Base-by-base conservation (phyloP, 163 green algal species). In the Scenedesmus sp. region DNA sequence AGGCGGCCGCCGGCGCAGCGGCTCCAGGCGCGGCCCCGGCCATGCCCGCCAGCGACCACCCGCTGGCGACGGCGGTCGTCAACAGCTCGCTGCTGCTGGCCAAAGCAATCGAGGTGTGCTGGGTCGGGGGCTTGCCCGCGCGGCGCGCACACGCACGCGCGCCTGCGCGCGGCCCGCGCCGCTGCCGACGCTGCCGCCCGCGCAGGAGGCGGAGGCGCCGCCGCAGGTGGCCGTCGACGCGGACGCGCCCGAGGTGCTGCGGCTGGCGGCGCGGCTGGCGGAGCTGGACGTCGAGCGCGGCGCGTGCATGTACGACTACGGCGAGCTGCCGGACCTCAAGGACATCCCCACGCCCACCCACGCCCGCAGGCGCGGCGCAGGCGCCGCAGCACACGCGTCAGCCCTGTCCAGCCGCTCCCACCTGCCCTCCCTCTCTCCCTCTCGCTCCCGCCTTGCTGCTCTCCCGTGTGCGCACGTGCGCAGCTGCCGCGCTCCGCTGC, bases 311-410 rank as follows among this genome's bases (percentile, higher is more conserved):
- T 80, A 71, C n/a, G n/a, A n/a, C n/a, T n/a, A n/a, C 45, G 39
- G 15, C 3, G 29, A 28, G 31, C 58, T 80, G 24, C 4, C 44
- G 24, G 58, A 70, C n/a, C 24, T 80, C 6, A 56, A 42, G 31
- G 71, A 80, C 58, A 63, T 80, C 15, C 22, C 71, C 15, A 71
- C 71, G 58, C 71, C 71, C 13, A 70, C 60, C 11, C 48, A 51
- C 2, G 71, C 71, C 18, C 71, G 9, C 48, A 80, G 63, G 71
- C 71, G 48, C 63, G 66, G 20, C 14, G 0, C 2, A n/a, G n/a
- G n/a, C n/a, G n/a, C n/a, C n/a, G n/a, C n/a, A n/a, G n/a, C n/a
- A n/a, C n/a, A n/a, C n/a, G 24, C 17, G 4, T 34, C 24, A 36
- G 5, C 1, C 9, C 24, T 18, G 3, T 63, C 13, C 6, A 10